phyloP scores from a whole-genome alignment of 2,329 filamentous ascomycete species.

The Ceratocystis alfenasii region DNA sequence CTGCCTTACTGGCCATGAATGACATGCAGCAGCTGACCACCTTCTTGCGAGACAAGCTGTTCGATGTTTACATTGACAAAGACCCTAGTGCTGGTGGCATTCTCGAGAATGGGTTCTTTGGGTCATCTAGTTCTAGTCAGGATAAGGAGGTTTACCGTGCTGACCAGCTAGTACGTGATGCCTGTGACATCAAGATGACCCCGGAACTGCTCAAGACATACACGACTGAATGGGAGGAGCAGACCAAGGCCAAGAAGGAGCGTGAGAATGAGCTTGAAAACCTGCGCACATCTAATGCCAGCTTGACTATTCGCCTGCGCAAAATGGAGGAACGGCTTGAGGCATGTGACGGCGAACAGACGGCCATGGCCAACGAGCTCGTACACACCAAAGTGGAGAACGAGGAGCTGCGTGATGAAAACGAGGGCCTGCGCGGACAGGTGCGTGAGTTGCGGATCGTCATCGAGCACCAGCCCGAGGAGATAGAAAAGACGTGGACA shows the following conservation, averaged over 20 bases:
- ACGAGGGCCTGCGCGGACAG: slow-evolving; percentile 75
- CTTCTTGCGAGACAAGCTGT: slow-evolving; percentile 86
- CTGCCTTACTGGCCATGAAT: slow-evolving; percentile 65
- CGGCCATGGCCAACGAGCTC: slow-evolving; percentile 78
- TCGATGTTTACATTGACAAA: slow-evolving; percentile 94
- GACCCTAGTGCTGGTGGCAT: slow-evolving; percentile 85
- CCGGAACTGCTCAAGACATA: slow-evolving; percentile 72
- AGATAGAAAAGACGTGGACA: slow-evolving; percentile 72
- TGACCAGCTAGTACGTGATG: slow-evolving; percentile 84
- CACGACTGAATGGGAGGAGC: slow-evolving; percentile 82
- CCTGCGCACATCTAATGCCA: slow-evolving; percentile 54
- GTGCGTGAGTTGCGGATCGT: slow-evolving; percentile 74
- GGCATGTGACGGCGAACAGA: slow-evolving; percentile 79
- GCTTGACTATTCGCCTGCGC: slow-evolving; percentile 64
- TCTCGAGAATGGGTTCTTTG: slow-evolving; percentile 94
- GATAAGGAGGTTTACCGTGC: slow-evolving; percentile 96
- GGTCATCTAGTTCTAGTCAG: slow-evolving; percentile 71
- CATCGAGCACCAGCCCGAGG: slow-evolving; percentile 77
- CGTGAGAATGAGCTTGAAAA: slow-evolving; percentile 69
- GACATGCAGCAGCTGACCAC: slow-evolving; percentile 84
- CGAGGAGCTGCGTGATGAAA: slow-evolving; percentile 75
- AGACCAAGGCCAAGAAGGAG: slow-evolving; percentile 67
- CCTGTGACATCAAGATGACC: slow-evolving; percentile 75
- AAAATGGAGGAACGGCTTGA: slow-evolving; percentile 79
- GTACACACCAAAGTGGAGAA: slow-evolving; percentile 91